Evolutionary conservation across 148 eudicot species (phyloP).

Genomic region (Silene conica): DNA sequence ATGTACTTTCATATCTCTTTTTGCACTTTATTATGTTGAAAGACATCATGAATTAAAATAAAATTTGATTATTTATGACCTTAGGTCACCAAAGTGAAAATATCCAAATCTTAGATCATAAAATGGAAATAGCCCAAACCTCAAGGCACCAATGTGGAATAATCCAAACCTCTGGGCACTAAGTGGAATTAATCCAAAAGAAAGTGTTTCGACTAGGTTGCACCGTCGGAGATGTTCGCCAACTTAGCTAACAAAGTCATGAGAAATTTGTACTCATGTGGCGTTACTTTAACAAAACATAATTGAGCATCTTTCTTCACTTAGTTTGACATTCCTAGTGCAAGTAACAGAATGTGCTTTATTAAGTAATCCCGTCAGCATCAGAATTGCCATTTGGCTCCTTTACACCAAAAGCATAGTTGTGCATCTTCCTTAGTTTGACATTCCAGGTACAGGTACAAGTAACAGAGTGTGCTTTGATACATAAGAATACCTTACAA

Average conservation of each 20-base stretch:
- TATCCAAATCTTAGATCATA: too few species aligned
- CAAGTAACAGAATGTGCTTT: too few species aligned
- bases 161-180: too few species aligned
- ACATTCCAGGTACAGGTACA: neutral
- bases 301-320: neutral
- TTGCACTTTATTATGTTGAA: too few species aligned
- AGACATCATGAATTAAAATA: too few species aligned
- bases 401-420: neutral
- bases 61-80: too few species aligned
- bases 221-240: neutral
- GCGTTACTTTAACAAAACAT: neutral
- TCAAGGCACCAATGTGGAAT: too few species aligned
- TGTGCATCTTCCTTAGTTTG: constrained; percentile 2
- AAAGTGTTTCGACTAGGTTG: constrained; percentile 1
- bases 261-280: neutral
- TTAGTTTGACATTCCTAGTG: neutral
- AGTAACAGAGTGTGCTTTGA: neutral
- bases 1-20: too few species aligned
- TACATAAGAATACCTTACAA: neutral
- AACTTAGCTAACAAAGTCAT: neutral
- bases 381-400: neutral
- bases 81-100: too few species aligned
- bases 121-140: too few species aligned
- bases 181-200: too few species aligned
- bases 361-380: neutral